Percentiles rank a stretch among this genome's conserved stretches.
Conservation (phyloP, 2,329 filamentous ascomycete genomes). For the Cordyceps pruinosa region DNA sequence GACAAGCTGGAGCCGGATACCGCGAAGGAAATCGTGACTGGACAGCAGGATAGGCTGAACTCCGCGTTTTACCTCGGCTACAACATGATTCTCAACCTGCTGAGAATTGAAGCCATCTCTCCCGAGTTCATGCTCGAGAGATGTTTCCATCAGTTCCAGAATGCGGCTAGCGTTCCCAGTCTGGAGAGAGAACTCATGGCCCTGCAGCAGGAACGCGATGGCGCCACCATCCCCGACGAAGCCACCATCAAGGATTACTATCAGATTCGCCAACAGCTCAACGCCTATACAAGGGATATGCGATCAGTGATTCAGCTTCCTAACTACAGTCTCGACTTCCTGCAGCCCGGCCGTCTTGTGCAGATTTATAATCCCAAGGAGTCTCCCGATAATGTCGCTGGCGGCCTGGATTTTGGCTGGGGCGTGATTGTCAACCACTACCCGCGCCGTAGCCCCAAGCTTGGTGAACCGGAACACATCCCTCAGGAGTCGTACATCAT, state of each 20-base stretch:
- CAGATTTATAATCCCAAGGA: slow-evolving; percentile 66
- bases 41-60: slow-evolving; percentile 93
- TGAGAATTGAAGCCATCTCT: slow-evolving; percentile 97
- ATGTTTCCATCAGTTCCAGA: slow-evolving; percentile 98
- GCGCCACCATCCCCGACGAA: slow-evolving; percentile 77
- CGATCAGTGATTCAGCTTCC: slow-evolving; percentile 87
- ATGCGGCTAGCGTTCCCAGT: slow-evolving; percentile 75
- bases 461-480: slow-evolving; percentile 58
- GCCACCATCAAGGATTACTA: slow-evolving; percentile 90
- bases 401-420: slow-evolving; percentile 77
- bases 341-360: slow-evolving; percentile 82
- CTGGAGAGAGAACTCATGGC: slow-evolving; percentile 78
- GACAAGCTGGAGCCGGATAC: slow-evolving; percentile 90
- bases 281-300: slow-evolving; percentile 82
- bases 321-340: slow-evolving; percentile 73
- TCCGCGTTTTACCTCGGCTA: slow-evolving; percentile 97
- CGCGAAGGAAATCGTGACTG: slow-evolving; percentile 93
- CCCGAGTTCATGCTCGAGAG: slow-evolving; percentile 98
- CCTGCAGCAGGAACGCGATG: slow-evolving; percentile 67
- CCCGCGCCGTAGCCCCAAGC: slow-evolving; percentile 57
- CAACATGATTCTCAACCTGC: slow-evolving; percentile 97
- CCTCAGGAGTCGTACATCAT: slow-evolving; percentile 75
- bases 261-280: slow-evolving; percentile 76
- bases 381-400: slow-evolving; percentile 33
- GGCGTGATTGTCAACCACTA: slow-evolving; percentile 75